Evolutionary conservation across 768 basidiomycete genomes (phyloP).

Genomic region (Omphalotus guepiniiformis): DNA sequence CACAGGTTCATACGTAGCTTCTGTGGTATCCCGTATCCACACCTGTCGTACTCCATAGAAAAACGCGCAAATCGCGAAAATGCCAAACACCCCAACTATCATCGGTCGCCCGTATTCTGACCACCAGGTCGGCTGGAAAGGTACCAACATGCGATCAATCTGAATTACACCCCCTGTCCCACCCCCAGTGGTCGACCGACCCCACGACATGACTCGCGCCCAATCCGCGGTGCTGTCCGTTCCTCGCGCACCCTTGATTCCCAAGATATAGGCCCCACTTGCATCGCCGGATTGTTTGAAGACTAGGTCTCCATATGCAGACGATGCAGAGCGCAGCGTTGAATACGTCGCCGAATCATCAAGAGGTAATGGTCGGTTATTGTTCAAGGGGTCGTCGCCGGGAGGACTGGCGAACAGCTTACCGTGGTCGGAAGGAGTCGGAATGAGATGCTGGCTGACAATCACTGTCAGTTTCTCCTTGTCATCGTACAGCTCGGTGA

Average conservation of each 20-base stretch:
- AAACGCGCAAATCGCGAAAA: conserved; percentile 59
- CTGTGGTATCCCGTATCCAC: conserved; percentile 73
- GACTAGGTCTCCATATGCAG: conserved; percentile 78
- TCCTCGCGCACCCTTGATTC: conserved; percentile 71
- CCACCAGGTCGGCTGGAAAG: conserved; percentile 89
- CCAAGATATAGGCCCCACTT: conserved; percentile 53
- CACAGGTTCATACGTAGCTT: conserved; percentile 87
- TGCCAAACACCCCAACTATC: conserved; percentile 55
- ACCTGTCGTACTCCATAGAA: conserved; percentile 68
- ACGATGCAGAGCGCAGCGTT: conserved; percentile 66
- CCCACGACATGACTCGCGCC: conserved; percentile 67
- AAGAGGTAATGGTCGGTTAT: conserved; percentile 70
- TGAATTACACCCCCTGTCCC: conserved; percentile 86
- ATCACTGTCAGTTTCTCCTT: conserved; percentile 48
- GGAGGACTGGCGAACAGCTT: background rate
- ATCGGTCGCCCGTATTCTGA: conserved; percentile 66
- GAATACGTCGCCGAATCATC: conserved; percentile 69
- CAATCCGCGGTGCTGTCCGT: conserved; percentile 59
- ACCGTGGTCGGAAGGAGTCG: conserved; percentile 27
- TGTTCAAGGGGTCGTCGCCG: conserved; percentile 35
- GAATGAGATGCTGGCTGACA: conserved; percentile 76
- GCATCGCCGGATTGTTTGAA: conserved; percentile 53
- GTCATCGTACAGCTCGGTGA: conserved; percentile 68
- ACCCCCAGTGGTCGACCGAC: conserved; percentile 66
- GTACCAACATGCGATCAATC: conserved; percentile 78